A percentile compares a stretch with the other conserved stretches of the same genome.
These are phyloP conservation scores for Magnusiomyces magnusii DNA, from an alignment of 1,139 yeast species.

Conservation along the genomic window DNA sequence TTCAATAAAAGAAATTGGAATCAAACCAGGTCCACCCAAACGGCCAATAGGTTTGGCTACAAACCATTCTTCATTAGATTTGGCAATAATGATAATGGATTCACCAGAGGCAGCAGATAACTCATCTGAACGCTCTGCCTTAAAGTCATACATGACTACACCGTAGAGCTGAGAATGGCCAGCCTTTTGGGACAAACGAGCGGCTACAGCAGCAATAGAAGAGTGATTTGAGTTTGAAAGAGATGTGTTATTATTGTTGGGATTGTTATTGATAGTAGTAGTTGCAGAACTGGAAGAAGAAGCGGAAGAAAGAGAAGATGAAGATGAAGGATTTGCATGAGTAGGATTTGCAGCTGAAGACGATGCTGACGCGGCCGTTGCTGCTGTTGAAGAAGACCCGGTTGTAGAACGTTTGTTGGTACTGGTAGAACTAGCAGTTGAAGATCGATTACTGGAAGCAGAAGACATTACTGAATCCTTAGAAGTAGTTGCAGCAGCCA, in stretches of 20 bases:
- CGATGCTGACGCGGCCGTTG: not conserved
- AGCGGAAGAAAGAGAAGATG: not conserved
- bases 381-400: not conserved
- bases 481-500: conserved; percentile 3
- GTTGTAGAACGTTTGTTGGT: not conserved
- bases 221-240: conserved; percentile 4
- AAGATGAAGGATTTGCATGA: not conserved
- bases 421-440: not conserved
- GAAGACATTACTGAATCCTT: not conserved
- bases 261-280: conserved; percentile 5
- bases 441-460: not conserved
- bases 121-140: conserved; percentile 86
- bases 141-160: conserved; percentile 68
- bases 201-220: not conserved
- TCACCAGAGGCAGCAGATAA: conserved; percentile 80
- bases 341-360: not conserved
- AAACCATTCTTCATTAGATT: conserved; percentile 94
- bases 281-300: not conserved
- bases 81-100: conserved; percentile 87
- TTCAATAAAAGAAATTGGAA: conserved; percentile 85
- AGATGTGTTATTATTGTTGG: not conserved
- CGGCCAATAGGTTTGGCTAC: conserved; percentile 97
- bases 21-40: conserved; percentile 94
- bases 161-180: conserved; percentile 45
- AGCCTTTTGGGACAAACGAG: not conserved